A percentile compares a stretch with the other conserved stretches of the same genome.
Conservation (phyloP, 331 rosid genomes). For the Malus hybrid region DNA sequence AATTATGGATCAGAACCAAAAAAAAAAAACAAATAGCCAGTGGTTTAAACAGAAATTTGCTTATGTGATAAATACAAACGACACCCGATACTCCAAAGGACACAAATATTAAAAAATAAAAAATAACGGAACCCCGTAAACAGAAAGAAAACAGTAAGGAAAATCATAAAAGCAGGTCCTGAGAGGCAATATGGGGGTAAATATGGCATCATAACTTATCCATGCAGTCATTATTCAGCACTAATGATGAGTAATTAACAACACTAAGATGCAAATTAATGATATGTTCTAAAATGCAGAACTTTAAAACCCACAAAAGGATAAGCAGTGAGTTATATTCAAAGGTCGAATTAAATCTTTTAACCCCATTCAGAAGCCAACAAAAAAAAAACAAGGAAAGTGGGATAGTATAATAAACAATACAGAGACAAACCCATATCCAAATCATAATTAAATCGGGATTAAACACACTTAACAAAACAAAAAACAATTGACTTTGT, state of each 20-base stretch:
- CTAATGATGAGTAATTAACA: not conserved
- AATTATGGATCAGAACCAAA: not conserved
- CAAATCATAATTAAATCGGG: slow-evolving; percentile 5
- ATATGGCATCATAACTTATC: not conserved
- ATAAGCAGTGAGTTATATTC: slow-evolving; percentile 5
- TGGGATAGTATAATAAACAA: not conserved
- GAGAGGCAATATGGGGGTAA: not conserved
- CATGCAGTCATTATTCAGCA: slow-evolving; percentile 11
- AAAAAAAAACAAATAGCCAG: not conserved
- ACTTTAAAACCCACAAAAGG: slow-evolving; percentile 25
- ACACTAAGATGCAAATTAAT: slow-evolving; percentile 13
- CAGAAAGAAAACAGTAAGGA: not conserved
- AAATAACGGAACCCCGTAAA: not conserved
- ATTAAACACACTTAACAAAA: not conserved
- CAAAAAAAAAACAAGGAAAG: slow-evolving; percentile 21
- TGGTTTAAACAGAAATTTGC: not conserved
- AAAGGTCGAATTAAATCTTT: slow-evolving; percentile 14
- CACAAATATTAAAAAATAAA: not conserved
- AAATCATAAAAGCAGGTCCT: slow-evolving; percentile 4
- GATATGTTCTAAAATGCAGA: slow-evolving; percentile 10
- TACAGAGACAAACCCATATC: not conserved
- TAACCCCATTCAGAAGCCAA: slow-evolving; percentile 15
- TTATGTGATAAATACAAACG: not conserved
- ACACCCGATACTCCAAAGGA: not conserved
- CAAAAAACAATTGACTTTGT: not conserved